Base-by-base conservation (phyloP, 345 rosid species). In the Arabis hirsuta region DNA sequence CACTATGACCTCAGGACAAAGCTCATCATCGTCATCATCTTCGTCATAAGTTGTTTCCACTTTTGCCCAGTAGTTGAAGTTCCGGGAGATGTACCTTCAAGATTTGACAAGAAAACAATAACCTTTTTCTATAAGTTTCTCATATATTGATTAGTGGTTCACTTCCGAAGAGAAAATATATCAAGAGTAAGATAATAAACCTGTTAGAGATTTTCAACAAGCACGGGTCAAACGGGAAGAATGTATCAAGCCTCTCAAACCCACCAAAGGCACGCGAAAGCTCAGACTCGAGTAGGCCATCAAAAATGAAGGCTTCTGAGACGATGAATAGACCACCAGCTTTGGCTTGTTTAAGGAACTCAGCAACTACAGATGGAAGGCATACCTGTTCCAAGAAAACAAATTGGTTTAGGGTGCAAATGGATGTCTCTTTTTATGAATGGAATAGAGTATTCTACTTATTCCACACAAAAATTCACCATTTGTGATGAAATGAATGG, bases 161-260 rank as follows among this genome's bases (percentile, higher is more conserved):
- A 36, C 10, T 36, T 8, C 41, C 8, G 9, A 6, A 43, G 9
- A 45, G 57, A 41, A 32, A 4, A 19, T 32, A 29, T 4, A 29
- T 51, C 45, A 50, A 19, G 24, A 22, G 24, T 22, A 39, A 39
- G 69, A 62, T 50, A 29, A 12, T 63, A 26, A 65, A 92, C 97
- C 94, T 88, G 85, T 83, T 89, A 9, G 85, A 78, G 60, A 46
- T 76, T 78, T 84, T 82, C 77, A 93, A 78, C 82, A 90, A 83
- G 71, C 88, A 90, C 0, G 94, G 97, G 56, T 90, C 96, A 32
- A 88, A 90, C 0, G 97, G 98, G 71, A 93, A 93, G 82, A 93
- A 93, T 82, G 81, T 85, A 78, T 90, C 97, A 42, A 90, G 90
- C 84, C 98, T 86, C 69, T 90, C 91, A 52, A 79, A 55, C 50